Percentiles rank a stretch among this genome's conserved stretches.
These are phyloP conservation scores for Thraustotheca clavata DNA, from an alignment of 352 stramenopile genomes.

Conservation along the genomic window DNA sequence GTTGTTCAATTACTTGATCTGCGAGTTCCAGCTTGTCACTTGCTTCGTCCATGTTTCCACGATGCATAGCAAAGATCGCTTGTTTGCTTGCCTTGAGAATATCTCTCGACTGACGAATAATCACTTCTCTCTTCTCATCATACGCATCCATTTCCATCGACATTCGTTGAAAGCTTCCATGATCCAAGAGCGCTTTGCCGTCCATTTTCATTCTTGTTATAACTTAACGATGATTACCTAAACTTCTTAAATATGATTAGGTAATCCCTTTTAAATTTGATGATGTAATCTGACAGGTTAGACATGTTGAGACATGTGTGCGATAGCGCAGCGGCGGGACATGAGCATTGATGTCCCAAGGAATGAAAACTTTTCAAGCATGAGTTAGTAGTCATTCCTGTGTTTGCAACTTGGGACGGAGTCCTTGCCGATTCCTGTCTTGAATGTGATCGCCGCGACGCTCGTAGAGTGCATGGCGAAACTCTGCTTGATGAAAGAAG, in stretches of 20 bases:
- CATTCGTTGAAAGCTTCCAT: slow-evolving; percentile 13
- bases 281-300: too few species aligned
- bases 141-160: slow-evolving; percentile 81
- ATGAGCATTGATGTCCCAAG: neutral
- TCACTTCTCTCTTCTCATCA: slow-evolving; percentile 86
- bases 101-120: slow-evolving; percentile 93
- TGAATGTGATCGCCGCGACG: too few species aligned
- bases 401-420: slow-evolving; percentile 8
- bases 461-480: too few species aligned
- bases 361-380: neutral
- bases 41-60: slow-evolving; percentile 56
- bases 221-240: too few species aligned
- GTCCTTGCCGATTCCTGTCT: too few species aligned
- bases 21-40: slow-evolving; percentile 28
- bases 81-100: slow-evolving; percentile 94
- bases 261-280: too few species aligned
- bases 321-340: neutral
- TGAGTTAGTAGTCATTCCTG: neutral
- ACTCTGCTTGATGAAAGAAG: too few species aligned
- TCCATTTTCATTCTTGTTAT: neutral
- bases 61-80: slow-evolving; percentile 92
- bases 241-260: too few species aligned
- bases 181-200: slow-evolving; percentile 1
- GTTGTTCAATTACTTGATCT: slow-evolving; percentile 54
- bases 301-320: slow-evolving; percentile 2